Conservation (phyloP, 2,329 filamentous ascomycete species). For the Aureobasidium leucospermi region DNA sequence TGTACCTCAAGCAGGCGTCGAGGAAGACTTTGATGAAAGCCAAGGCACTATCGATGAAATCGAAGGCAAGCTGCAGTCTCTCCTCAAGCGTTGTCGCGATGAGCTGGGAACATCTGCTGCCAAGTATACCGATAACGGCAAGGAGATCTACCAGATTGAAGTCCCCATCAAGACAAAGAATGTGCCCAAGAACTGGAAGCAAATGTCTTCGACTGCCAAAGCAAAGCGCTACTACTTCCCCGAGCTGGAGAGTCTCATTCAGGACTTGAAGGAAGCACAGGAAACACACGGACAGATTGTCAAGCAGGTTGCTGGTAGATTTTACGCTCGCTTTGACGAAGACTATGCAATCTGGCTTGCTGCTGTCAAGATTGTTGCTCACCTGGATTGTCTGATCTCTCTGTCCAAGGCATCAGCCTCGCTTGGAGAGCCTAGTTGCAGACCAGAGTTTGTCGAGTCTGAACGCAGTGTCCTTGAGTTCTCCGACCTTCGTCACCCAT, state of each 20-base stretch:
- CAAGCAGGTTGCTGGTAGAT: conserved; percentile 73
- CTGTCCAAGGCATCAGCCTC: conserved; percentile 80
- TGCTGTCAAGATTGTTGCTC: conserved; percentile 81
- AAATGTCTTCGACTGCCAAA: conserved; percentile 88
- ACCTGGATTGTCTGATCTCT: conserved; percentile 91
- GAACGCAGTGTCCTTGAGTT: conserved; percentile 80
- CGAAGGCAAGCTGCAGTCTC: conserved; percentile 60
- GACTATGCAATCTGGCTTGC: conserved; percentile 80
- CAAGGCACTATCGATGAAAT: conserved; percentile 69
- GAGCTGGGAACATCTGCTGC: conserved; percentile 64
- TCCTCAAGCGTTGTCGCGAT: conserved; percentile 64
- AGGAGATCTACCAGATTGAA: conserved; percentile 95
- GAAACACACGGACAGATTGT: conserved; percentile 89
- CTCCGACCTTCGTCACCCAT: conserved; percentile 85
- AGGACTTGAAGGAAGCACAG: conserved; percentile 84
- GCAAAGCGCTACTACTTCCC: conserved; percentile 93
- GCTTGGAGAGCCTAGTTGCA: conserved; percentile 78
- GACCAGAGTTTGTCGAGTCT: conserved; percentile 72
- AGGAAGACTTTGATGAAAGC: conserved; percentile 85
- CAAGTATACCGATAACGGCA: conserved; percentile 65
- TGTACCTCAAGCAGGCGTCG: conserved; percentile 78
- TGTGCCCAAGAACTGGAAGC: conserved; percentile 79
- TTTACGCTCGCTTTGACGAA: conserved; percentile 82
- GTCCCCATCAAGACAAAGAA: conserved; percentile 72
- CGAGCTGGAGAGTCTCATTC: conserved; percentile 73